Conservation (phyloP, 179 eudicot genomes). For the Carnegiea gigantea region DNA sequence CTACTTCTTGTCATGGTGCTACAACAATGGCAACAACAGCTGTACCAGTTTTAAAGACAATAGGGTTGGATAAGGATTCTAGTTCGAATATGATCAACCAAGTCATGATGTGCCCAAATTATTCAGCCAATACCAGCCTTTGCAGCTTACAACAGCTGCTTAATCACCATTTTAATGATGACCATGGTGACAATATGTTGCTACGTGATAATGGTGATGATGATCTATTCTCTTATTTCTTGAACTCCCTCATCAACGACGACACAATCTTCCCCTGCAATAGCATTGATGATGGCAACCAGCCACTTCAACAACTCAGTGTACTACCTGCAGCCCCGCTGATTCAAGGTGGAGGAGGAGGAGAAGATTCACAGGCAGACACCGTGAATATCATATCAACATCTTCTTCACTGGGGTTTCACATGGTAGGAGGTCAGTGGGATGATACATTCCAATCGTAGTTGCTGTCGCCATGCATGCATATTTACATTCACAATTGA, state of each 20-base stretch:
- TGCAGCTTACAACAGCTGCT: background rate
- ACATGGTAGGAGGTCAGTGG: background rate
- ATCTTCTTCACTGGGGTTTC: background rate
- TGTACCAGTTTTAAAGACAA: background rate
- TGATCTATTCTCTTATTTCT: background rate
- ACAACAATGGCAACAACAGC: background rate
- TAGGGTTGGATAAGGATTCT: background rate
- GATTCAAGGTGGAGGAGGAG: background rate
- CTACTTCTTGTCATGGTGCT: background rate
- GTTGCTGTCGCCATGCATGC: background rate
- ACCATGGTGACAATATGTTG: background rate
- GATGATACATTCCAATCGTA: background rate
- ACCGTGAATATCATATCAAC: background rate
- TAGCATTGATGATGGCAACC: background rate
- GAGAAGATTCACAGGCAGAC: background rate
- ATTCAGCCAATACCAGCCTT: too few relatives aligned
- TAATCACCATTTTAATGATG: background rate
- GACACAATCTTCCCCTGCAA: background rate
- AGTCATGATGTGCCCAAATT: too few relatives aligned
- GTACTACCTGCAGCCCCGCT: background rate
- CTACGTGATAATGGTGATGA: background rate
- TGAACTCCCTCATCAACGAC: constrained; percentile 5
- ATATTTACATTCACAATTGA: background rate
- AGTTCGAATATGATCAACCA: background rate
- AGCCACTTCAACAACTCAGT: background rate